Base-by-base conservation (phyloP, 139 green algal genomes). In the Nannochloris sp. region DNA sequence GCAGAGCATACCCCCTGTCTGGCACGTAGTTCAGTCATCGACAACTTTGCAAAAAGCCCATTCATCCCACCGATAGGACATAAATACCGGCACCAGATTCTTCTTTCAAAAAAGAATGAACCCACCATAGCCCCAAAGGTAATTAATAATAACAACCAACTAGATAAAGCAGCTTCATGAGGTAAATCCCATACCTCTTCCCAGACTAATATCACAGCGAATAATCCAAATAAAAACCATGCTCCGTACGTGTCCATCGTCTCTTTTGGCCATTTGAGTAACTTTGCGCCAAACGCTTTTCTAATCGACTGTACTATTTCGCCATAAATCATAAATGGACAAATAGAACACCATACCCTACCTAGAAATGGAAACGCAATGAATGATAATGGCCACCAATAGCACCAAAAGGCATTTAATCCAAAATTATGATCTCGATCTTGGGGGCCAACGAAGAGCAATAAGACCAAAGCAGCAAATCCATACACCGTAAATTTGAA, bases 21-120 rank as follows among this genome's bases (percentile, higher is more conserved):
- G 2, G 86, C 83, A 1, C 87, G 68, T 58, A 95, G 68, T 77
- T 95, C 87, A 2, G 84, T 93, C 37, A 87, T 69, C 19, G 74
- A 54, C 68, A 92, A 69, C 81, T 95, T 95, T 55, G 87, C 87
- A 71, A 93, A 92, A 60, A 95, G 54, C 27, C 84, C 87, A 64
- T 93, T 95, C 87, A 95, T 95, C 54, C 84, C 87, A 39, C 87
- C 87, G 42, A 93, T 92, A 35, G 71, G 64, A 56, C 64, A 73
- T 13, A 73, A 47, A 57, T 73, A 73, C 7, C 64, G 59, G 77
- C 86, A 93, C 87, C 87, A 93, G 19, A 88, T 46, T 24, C 86
- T 63, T 19, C 81, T 60, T 74, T 95, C 86, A 54, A 83, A 95
- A 37, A 91, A 62, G 35, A 63, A 67, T 35, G 68, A 84, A 34